Evolutionary conservation across 139 green algal species (phyloP), one percentile per base, ranked within the genome.

Genomic region (Chlorella sp.): DNA sequence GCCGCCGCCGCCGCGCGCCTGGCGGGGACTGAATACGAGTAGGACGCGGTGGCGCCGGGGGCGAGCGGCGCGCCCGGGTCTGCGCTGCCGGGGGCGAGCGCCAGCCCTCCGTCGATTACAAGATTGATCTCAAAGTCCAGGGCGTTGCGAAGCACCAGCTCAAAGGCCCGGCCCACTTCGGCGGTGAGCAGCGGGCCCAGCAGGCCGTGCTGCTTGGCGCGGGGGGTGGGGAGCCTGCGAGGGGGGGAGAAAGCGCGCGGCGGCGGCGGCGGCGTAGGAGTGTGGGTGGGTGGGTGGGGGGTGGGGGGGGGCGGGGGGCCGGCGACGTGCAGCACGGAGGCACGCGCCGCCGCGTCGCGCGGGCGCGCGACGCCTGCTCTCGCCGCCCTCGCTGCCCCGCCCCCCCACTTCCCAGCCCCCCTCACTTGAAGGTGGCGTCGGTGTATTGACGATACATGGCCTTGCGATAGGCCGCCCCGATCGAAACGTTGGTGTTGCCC

Each of bases 371-470:
- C n/a, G n/a, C n/a, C n/a, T n/a, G n/a, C n/a, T n/a, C n/a, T n/a
- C n/a, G n/a, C n/a, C n/a, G n/a, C n/a, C n/a, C n/a, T n/a, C n/a
- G n/a, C n/a, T n/a, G n/a, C n/a, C n/a, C n/a, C n/a, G n/a, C n/a
- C n/a, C n/a, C n/a, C n/a, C n/a, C n/a, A n/a, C n/a, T n/a, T n/a
- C n/a, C n/a, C n/a, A n/a, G n/a, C n/a, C n/a, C n/a, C n/a, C n/a
- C n/a, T n/a, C n/a, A n/a, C n/a, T 23, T 64, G 71, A 86, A 86
- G 60, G n/a, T 78, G 2, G 36, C 77, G 42, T 90, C 83, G 25
- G 75, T 86, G 77, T 89, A 90, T 45, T 74, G 62, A 29, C 73
- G 42, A 63, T 87, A 90, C 36, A 80, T 53, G 7, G 76, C 80
- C 81, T 90, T 90, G 31, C 33, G 53, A 50, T 71, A 77, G 31